These are phyloP conservation scores for Sporothrix pallida DNA, from an alignment of 2,329 filamentous ascomycete species.

Conservation along the genomic window DNA sequence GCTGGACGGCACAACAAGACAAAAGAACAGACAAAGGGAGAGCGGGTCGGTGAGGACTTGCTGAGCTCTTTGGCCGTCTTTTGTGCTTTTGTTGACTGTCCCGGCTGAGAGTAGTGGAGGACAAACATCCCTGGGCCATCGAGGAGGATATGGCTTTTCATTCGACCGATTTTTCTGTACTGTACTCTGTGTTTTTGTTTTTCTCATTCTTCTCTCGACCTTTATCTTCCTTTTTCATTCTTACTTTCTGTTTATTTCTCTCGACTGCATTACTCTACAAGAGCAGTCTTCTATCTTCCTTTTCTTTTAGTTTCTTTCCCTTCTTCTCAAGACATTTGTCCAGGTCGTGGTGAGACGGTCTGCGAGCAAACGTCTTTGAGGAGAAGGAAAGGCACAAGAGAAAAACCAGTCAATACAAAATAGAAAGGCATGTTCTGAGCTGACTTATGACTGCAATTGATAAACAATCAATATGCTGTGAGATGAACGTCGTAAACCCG, in stretches of 20 bases:
- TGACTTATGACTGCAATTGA: not conserved
- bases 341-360: constrained; percentile 36
- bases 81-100: not conserved
- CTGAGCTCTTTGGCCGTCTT: not conserved
- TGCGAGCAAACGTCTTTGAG: constrained; percentile 7
- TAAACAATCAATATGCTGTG: too few species aligned
- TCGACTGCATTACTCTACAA: too few species aligned
- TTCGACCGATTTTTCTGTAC: not conserved
- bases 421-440: not conserved
- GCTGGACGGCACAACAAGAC: not conserved
- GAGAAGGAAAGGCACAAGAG: too few species aligned
- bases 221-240: not conserved
- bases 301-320: not conserved
- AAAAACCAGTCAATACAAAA: not conserved
- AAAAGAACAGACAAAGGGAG: not conserved
- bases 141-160: not conserved
- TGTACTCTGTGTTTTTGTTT: constrained; percentile 15
- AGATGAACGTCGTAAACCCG: too few species aligned
- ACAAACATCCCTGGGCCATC: not conserved
- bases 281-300: not conserved
- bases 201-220: not conserved
- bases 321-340: not conserved
- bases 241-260: not conserved
- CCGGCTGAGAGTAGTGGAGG: not conserved
- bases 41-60: constrained; percentile 35